Conservation (phyloP, 169 alveolate species). For the Amoebophrya sp. region DNA sequence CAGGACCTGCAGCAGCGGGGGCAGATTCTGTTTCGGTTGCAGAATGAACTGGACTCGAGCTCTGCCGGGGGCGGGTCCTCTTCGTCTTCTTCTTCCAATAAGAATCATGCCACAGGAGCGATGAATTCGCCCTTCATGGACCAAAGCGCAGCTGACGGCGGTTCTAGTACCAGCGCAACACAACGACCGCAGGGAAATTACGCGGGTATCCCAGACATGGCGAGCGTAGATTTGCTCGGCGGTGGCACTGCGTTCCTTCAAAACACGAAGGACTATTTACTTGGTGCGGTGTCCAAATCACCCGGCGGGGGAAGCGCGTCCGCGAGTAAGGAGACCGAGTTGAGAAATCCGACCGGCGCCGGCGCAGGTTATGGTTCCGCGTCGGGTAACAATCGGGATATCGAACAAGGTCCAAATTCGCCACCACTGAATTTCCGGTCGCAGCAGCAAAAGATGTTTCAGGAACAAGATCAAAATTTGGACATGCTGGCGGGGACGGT, state of each 20-base stretch:
- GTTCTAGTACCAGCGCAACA: no score
- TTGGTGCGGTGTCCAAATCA: neutral
- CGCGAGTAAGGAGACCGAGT: neutral
- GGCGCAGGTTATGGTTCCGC: no score
- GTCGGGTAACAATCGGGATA: no score
- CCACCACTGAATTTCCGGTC: neutral
- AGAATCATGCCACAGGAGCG: no score
- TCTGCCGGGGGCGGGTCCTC: no score
- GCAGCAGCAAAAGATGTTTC: neutral
- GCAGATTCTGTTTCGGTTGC: neutral
- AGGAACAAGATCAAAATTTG: neutral
- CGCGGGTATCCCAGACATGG: no score
- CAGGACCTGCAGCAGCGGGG: neutral
- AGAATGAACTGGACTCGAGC: neutral
- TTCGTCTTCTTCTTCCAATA: no score
- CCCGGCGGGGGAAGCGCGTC: neutral
- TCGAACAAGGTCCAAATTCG: neutral
- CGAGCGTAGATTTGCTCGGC: no score
- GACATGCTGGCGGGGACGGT: conserved; percentile 7
- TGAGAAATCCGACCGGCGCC: neutral
- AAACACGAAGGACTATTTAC: neutral
- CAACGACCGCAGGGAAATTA: no score
- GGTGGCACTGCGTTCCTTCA: neutral
- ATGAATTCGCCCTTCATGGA: no score
- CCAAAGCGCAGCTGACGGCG: no score